phyloP scores from a whole-genome alignment of 2,329 filamentous ascomycete genomes.

The Nothophoma quercina region DNA sequence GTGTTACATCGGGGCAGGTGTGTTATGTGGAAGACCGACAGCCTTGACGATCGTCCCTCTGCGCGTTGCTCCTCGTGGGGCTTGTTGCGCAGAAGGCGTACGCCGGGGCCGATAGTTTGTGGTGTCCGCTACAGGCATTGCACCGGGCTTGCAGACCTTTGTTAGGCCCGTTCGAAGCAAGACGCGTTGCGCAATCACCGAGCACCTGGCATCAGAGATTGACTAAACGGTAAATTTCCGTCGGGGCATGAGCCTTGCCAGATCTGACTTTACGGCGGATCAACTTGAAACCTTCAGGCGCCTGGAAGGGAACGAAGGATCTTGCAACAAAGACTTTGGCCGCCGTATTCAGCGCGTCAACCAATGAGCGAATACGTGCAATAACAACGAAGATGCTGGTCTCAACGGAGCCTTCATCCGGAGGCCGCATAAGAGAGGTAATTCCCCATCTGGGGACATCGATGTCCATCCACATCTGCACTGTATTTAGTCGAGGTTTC shows the following conservation, averaged over 20 bases:
- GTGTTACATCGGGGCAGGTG: conserved; percentile 32
- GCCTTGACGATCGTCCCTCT: conserved; percentile 26
- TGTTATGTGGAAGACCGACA: conserved; percentile 22
- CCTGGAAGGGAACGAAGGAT: conserved; percentile 42
- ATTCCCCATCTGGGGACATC: conserved; percentile 1
- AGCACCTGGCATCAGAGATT: conserved; percentile 41
- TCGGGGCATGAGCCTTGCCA: conserved; percentile 41
- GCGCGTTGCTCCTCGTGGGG: conserved; percentile 28
- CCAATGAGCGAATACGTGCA: conserved; percentile 30
- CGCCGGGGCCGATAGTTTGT: conserved; percentile 27
- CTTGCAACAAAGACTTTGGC: conserved; percentile 39
- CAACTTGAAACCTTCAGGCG: conserved; percentile 43
- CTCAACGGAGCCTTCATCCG: background rate
- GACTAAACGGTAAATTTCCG: conserved; percentile 23
- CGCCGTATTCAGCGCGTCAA: conserved; percentile 26
- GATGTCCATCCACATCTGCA: background rate
- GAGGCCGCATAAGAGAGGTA: background rate
- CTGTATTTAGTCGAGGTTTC: background rate
- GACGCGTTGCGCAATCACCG: conserved; percentile 51
- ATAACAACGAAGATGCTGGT: conserved; percentile 14
- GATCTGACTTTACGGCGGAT: conserved; percentile 38
- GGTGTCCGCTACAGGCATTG: conserved; percentile 23
- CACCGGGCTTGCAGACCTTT: conserved; percentile 25
- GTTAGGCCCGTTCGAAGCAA: conserved; percentile 21
- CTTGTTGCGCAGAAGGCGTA: conserved; percentile 22